Conservation (phyloP, 1,284 basidiomycete genomes). For the Filobasidium uniguttulatum region DNA sequence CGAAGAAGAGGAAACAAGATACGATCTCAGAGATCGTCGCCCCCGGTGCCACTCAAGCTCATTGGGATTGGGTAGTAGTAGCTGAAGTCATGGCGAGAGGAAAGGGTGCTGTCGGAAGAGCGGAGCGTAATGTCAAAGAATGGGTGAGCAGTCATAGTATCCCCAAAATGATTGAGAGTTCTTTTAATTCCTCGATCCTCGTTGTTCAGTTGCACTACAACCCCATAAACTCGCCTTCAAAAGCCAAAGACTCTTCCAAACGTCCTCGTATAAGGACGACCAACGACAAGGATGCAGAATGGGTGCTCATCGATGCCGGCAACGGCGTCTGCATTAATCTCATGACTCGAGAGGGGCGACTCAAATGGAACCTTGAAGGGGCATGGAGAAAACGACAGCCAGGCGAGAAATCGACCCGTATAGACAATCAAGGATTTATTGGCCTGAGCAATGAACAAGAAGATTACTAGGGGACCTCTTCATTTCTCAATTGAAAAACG, state of each 20-base stretch:
- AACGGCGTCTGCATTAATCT: constrained; percentile 17
- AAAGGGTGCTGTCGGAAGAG: constrained; percentile 16
- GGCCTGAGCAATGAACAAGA: too few species aligned
- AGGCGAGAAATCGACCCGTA: too few species aligned
- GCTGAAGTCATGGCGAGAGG: constrained; percentile 15
- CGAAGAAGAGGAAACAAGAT: constrained; percentile 11
- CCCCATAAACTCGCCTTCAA: constrained; percentile 12
- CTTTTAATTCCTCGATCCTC: neutral
- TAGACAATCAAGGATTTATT: too few species aligned
- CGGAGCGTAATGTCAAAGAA: constrained; percentile 15
- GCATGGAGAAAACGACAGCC: too few species aligned
- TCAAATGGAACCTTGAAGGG: constrained; percentile 12
- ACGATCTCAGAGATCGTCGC: constrained; percentile 14
- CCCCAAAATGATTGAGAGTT: neutral
- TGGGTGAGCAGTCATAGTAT: constrained; percentile 12
- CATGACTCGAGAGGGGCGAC: constrained; percentile 16
- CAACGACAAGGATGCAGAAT: constrained; percentile 13
- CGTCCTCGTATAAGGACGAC: constrained; percentile 6
- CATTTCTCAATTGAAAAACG: too few species aligned
- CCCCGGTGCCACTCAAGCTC: constrained; percentile 14
- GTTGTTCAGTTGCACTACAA: constrained; percentile 14
- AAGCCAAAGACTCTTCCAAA: constrained; percentile 5
- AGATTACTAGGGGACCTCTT: too few species aligned
- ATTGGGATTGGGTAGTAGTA: constrained; percentile 19
- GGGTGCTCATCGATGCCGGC: constrained; percentile 16